Conservation (phyloP, 2,329 filamentous ascomycete species). For the Monilinia laxa region DNA sequence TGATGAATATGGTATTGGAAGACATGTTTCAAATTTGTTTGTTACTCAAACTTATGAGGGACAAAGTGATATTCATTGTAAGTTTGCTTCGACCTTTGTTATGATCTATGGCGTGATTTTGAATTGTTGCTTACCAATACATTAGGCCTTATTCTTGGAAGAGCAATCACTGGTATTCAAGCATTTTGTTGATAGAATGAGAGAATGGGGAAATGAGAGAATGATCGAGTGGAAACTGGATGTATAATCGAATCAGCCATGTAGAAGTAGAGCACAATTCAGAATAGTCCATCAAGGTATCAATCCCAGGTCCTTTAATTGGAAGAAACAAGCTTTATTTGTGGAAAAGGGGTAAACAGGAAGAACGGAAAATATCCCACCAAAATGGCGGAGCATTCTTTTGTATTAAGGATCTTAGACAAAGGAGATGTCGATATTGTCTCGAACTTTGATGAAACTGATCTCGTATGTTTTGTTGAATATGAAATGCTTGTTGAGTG, state of each 20-base stretch:
- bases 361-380: background rate
- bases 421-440: background rate
- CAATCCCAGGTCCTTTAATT: background rate
- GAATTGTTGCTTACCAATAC: constrained; percentile 37
- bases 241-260: background rate
- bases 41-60: constrained; percentile 98
- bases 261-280: background rate
- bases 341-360: constrained; percentile 5
- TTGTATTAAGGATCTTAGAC: background rate
- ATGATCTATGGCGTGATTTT: background rate
- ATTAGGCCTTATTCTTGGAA: constrained; percentile 64
- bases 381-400: no score
- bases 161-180: constrained; percentile 72
- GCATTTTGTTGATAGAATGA: constrained; percentile 59
- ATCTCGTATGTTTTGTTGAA: background rate
- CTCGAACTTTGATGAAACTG: background rate
- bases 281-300: background rate
- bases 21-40: constrained; percentile 94
- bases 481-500: background rate
- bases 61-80: constrained; percentile 87
- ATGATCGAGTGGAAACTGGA: background rate
- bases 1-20: constrained; percentile 92
- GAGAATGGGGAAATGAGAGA: background rate
- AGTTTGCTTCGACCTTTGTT: constrained; percentile 23
- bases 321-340: background rate